Evolutionary conservation across 805 yeast species (phyloP).

Genomic region (Metschnikowia amazonensis): DNA sequence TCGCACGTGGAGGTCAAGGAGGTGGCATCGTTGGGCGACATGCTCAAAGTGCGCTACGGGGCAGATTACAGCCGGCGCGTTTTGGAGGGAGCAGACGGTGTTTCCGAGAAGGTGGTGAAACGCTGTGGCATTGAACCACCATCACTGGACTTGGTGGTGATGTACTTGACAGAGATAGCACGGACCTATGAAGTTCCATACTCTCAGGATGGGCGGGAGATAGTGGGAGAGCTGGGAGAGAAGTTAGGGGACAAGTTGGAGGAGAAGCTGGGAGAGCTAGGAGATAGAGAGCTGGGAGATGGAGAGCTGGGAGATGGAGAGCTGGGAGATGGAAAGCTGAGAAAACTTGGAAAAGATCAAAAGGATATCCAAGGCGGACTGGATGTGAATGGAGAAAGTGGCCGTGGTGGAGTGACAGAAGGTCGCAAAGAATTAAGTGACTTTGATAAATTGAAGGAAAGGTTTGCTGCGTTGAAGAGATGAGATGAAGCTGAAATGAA

Average conservation of each 20-base stretch:
- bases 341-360: too few relatives aligned
- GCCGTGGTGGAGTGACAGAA: too few relatives aligned
- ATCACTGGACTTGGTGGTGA: constrained; percentile 53
- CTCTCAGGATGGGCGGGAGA: constrained; percentile 48
- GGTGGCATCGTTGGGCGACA: constrained; percentile 54
- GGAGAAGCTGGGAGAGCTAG: too few relatives aligned
- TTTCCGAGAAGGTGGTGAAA: constrained; percentile 64
- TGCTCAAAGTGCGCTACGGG: constrained; percentile 62
- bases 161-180: constrained; percentile 79
- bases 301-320: too few relatives aligned
- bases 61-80: constrained; percentile 59
- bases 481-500: too few relatives aligned
- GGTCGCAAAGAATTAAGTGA: constrained; percentile 35
- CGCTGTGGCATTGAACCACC: constrained; percentile 71
- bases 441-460: constrained; percentile 59
- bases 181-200: constrained; percentile 73
- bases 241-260: too few relatives aligned
- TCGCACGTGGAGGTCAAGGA: constrained; percentile 77
- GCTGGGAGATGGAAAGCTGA: too few relatives aligned
- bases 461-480: constrained; percentile 71
- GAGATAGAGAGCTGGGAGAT: too few relatives aligned
- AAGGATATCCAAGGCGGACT: too few relatives aligned
- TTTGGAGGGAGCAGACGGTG: constrained; percentile 43
- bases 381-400: too few relatives aligned
- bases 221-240: background rate